These are phyloP conservation scores for Fusarium sp. DNA, from an alignment of 2,329 filamentous ascomycete species.

Conservation along the genomic window DNA sequence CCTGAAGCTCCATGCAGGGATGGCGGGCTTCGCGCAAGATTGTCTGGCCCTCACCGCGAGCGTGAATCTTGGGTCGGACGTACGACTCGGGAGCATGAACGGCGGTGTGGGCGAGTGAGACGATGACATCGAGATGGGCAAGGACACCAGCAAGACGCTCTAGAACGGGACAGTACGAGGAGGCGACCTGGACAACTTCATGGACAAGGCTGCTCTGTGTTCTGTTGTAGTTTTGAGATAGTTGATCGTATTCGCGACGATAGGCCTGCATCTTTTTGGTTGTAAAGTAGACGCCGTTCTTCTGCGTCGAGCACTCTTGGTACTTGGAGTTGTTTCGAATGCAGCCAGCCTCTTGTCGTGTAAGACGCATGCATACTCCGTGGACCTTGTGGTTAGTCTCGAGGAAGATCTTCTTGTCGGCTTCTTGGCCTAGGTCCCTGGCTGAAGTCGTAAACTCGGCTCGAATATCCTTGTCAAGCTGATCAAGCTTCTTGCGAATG, in stretches of 20 bases:
- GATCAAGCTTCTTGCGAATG: constrained; percentile 92
- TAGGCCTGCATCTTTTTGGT: constrained; percentile 81
- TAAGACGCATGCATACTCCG: constrained; percentile 95
- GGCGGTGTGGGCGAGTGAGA: constrained; percentile 91
- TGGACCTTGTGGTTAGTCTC: constrained; percentile 91
- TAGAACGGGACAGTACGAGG: constrained; percentile 92
- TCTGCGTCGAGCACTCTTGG: constrained; percentile 96
- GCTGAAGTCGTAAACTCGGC: constrained; percentile 80
- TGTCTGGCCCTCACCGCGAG: constrained; percentile 86
- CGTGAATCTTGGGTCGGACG: constrained; percentile 88
- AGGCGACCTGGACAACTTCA: constrained; percentile 91
- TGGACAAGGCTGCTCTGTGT: constrained; percentile 90
- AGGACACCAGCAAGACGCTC: constrained; percentile 89
- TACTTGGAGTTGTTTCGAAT: constrained; percentile 93
- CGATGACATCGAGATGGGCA: constrained; percentile 93
- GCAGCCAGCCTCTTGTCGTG: constrained; percentile 87
- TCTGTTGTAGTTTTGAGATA: constrained; percentile 93
- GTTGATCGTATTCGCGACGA: constrained; percentile 90
- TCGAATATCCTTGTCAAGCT: constrained; percentile 82
- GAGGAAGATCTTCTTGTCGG: constrained; percentile 98
- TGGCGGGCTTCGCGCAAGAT: constrained; percentile 92
- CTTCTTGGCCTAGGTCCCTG: constrained; percentile 85
- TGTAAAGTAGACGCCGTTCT: constrained; percentile 98
- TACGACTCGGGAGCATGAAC: constrained; percentile 94
- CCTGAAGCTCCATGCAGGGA: constrained; percentile 98